Conservation (phyloP, 345 rosid species). For the Citrus maxima region DNA sequence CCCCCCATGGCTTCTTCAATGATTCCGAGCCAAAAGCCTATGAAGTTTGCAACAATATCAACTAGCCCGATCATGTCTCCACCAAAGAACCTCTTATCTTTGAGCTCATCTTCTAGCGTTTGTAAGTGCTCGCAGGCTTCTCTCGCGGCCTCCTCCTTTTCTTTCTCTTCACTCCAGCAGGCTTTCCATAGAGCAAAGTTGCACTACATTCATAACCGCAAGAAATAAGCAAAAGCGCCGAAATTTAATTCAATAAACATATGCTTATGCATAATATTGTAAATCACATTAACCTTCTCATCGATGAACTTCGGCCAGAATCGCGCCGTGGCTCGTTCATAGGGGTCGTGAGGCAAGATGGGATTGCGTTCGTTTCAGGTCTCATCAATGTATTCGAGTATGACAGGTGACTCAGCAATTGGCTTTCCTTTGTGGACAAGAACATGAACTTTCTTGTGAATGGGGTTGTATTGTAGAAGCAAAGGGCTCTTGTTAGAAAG, state of each 20-base stretch:
- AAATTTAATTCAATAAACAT: too few relatives aligned
- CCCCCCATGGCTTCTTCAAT: slow-evolving; percentile 38
- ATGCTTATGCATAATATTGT: too few relatives aligned
- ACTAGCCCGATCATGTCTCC: slow-evolving; percentile 56
- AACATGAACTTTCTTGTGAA: slow-evolving; percentile 55
- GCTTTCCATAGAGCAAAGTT: slow-evolving; percentile 26
- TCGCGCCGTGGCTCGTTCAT: slow-evolving; percentile 44
- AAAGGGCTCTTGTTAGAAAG: not conserved
- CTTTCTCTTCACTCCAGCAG: slow-evolving; percentile 24
- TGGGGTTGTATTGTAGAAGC: slow-evolving; percentile 20
- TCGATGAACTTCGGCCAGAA: slow-evolving; percentile 59
- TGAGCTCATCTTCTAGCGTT: slow-evolving; percentile 48
- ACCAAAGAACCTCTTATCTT: slow-evolving; percentile 54
- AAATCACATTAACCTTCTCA: slow-evolving; percentile 27
- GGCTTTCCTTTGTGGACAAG: slow-evolving; percentile 45
- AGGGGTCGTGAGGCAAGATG: slow-evolving; percentile 47
- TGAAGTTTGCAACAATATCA: slow-evolving; percentile 46
- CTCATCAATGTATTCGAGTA: slow-evolving; percentile 55
- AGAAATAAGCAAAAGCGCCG: not conserved
- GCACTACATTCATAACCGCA: slow-evolving; percentile 24
- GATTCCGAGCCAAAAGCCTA: slow-evolving; percentile 37
- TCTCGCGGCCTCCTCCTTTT: slow-evolving; percentile 28
- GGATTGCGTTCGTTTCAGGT: slow-evolving; percentile 36
- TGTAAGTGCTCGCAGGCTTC: slow-evolving; percentile 40
- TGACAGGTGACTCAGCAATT: slow-evolving; percentile 45